Evolutionary conservation across 805 yeast species (phyloP), one percentile per base, ranked within the genome.

Genomic region (Brettanomyces bruxellensis): DNA sequence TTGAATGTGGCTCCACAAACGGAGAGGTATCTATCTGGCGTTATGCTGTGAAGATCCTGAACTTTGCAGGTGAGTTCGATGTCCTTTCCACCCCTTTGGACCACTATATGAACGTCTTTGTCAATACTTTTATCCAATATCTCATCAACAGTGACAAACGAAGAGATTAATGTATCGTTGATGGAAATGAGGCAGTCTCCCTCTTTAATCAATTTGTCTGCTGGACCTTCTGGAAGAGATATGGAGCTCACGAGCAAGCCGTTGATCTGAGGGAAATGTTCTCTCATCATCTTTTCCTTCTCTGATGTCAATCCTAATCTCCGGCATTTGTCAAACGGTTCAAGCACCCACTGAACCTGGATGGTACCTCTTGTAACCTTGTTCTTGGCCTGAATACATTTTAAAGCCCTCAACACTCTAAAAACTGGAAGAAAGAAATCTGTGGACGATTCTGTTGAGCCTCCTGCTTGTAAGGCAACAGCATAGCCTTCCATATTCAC

Each of bases 401-500:
- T 68, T 52, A 90, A 72, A 0, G 96, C 96, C 52, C 97, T 76
- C 50, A 78, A 65, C 2, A 90, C 95, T 59, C 96, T 72, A 63
- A 80, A 81, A 6, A 90, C 78, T 0, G 97, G 97, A 44, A 90
- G 66, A 60, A 90, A 90, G 67, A 86, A 90, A 67, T 90, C 97
- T 0, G 96, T 90, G 0, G 96, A 86, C 1, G 96, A 90, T 54
- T 86, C 93, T 1, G 89, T 77, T 5, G 86, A 78, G 3, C 97
- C 97, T 58, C 97, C 97, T 2, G 97, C 97, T 65, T 88, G 96
- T 45, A 90, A 68, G 0, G 97, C 96, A 18, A 90, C 86, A 0
- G 91, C 96, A 57, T 79, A 65, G 3, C 96, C 96, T 54, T 85
- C 83, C 40, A 83, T 79, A 62, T 88, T 83, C 2, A 90, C 95